Base-by-base conservation (phyloP, 371 early-diverging fungal genomes). In the Mucor ambiguus region DNA sequence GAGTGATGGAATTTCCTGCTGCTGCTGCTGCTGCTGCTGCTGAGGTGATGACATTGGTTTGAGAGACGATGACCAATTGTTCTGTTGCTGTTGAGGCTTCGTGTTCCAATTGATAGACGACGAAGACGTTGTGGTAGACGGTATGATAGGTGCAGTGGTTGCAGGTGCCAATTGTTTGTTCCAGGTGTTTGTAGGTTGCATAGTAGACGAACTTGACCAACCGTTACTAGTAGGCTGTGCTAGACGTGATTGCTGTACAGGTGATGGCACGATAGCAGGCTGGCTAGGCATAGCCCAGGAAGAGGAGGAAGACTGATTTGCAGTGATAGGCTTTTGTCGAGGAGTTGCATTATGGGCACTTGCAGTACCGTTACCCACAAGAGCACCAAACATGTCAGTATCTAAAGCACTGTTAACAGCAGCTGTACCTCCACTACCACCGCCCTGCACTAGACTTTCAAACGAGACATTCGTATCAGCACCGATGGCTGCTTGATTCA, bases 371-470 rank as follows among this genome's bases (percentile, higher is more conserved):
- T 49, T 49, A 5, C 33, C 49, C 2, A 49, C 41, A 14, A 63
- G 18, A 11, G 58, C 44, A 8, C 63, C 58, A 63, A 75, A 73
- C 58, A 71, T 67, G 61, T 75, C 75, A 14, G 67, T 57, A 41
- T 46, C 52, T 28, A 37, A 16, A 28, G 26, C 32, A n/a, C n/a
- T 60, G 4, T 60, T 52, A 3, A 29, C 46, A 37, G 32, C 22
- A 24, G 41, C 37, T n/a, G 28, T 1, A 9, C 33, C 33, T 33
- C 33, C 33, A 33, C 37, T 30, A 28, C 33, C 16, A 10, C 60
- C 69, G 2, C 79, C 78, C 41, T 72, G 76, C 1, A 82, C 83
- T 6, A 82, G 61, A 14, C 68, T 66, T 46, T 82, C 83, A 60
- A 82, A 82, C 1, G 73, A 72, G 12, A 74, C 61, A 12, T 61